Evolutionary conservation across 202 grass and related monocot species (phyloP).

Genomic region (Brachypodium distachyon): DNA sequence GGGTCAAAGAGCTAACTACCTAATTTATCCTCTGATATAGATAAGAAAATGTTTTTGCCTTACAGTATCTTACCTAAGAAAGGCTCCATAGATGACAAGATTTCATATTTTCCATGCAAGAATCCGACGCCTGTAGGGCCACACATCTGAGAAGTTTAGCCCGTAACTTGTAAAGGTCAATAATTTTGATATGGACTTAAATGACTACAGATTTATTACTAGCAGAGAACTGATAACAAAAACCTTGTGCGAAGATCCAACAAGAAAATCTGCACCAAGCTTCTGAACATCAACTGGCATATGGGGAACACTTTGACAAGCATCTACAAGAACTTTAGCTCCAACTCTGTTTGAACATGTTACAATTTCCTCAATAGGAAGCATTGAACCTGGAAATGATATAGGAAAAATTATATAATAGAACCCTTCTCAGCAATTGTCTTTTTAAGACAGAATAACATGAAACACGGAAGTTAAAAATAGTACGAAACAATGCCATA

Average conservation of each 20-base stretch:
- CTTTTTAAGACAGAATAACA: neutral
- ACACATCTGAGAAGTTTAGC: constrained; percentile 96
- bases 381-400: constrained; percentile 55
- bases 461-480: neutral
- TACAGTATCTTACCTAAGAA: constrained; percentile 72
- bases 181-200: constrained; percentile 10
- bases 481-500: too few species aligned
- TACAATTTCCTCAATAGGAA: constrained; percentile 84
- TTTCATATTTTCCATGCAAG: constrained; percentile 71
- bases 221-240: constrained; percentile 15
- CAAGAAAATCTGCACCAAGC: constrained; percentile 86
- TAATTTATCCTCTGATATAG: neutral
- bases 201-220: neutral
- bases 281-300: constrained; percentile 91
- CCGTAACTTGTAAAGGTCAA: constrained; percentile 21
- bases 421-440: neutral
- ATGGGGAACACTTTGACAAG: constrained; percentile 91
- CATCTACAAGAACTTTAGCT: constrained; percentile 93
- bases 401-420: neutral
- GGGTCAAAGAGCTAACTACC: neutral
- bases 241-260: constrained; percentile 98
- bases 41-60: neutral
- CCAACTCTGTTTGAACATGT: constrained; percentile 62
- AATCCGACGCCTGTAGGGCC: constrained; percentile 91
- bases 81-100: constrained; percentile 73